Evolutionary conservation across 2,329 filamentous ascomycete genomes (phyloP).

Genomic region (Scolecobasidium constrictum): DNA sequence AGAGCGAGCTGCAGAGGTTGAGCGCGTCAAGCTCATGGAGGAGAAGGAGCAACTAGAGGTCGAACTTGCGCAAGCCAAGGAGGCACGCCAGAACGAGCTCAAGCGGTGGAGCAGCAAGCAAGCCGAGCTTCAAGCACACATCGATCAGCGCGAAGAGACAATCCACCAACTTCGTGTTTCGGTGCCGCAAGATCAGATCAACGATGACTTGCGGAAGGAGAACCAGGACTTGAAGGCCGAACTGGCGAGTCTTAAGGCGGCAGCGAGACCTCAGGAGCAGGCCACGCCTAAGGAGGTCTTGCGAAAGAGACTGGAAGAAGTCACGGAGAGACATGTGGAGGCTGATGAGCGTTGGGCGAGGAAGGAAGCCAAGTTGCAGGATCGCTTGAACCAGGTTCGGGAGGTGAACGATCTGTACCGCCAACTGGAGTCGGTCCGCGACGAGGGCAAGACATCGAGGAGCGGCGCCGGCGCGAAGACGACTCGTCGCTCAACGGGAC

Average conservation of each 20-base stretch:
- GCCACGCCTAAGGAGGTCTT: slow-evolving; percentile 11
- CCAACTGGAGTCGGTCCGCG: slow-evolving; percentile 2
- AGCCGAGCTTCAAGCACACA: slow-evolving; percentile 20
- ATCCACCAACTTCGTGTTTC: slow-evolving; percentile 24
- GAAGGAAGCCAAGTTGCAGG: slow-evolving; percentile 5
- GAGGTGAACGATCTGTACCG: slow-evolving; percentile 5
- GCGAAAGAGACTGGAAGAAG: slow-evolving; percentile 8
- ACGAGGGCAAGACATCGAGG: background rate
- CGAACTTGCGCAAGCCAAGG: slow-evolving; percentile 66
- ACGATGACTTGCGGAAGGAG: slow-evolving; percentile 27
- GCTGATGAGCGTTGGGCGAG: slow-evolving; percentile 6
- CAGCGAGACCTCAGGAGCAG: slow-evolving; percentile 22
- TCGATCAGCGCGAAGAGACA: slow-evolving; percentile 27
- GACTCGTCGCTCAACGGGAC: slow-evolving; percentile 6
- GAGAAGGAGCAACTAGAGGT: slow-evolving; percentile 59
- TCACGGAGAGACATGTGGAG: slow-evolving; percentile 3
- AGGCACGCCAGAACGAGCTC: slow-evolving; percentile 50
- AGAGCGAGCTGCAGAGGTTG: slow-evolving; percentile 24
- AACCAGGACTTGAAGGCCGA: slow-evolving; percentile 24
- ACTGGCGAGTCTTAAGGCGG: slow-evolving; percentile 19
- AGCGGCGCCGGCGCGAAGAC: background rate
- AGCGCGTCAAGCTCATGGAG: slow-evolving; percentile 48
- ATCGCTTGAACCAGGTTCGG: slow-evolving; percentile 2
- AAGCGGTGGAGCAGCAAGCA: slow-evolving; percentile 23
- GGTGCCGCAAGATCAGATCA: slow-evolving; percentile 23